Conservation (phyloP, 2,329 filamentous ascomycete species). For the Diaporthe humulicola region DNA sequence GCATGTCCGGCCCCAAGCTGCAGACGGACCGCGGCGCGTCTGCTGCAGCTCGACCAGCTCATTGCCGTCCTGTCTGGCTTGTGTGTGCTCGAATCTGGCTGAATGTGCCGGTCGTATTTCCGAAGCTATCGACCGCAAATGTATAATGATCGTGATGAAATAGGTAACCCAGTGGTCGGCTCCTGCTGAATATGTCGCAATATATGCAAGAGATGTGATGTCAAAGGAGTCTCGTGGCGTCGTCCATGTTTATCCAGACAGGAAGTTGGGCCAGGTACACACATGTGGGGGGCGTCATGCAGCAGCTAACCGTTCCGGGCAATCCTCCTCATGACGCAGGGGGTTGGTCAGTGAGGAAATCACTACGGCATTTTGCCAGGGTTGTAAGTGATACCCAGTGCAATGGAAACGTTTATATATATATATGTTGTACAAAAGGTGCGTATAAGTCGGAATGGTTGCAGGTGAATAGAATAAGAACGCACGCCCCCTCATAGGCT, state of each 20-base stretch:
- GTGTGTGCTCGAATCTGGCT: not conserved
- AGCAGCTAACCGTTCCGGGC: slow-evolving; percentile 2
- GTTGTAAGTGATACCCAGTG: not conserved
- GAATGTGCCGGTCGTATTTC: not conserved
- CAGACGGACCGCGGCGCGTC: not conserved
- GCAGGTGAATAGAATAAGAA: not conserved
- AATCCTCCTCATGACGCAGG: not conserved
- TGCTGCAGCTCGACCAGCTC: not conserved
- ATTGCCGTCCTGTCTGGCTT: not conserved
- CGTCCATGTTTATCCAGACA: not conserved
- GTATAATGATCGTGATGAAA: not conserved
- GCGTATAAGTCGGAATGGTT: not conserved
- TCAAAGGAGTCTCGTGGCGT: not conserved
- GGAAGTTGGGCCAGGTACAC: slow-evolving; percentile 5
- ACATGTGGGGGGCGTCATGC: not conserved
- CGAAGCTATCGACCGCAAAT: not conserved
- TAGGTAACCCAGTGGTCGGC: too few relatives aligned
- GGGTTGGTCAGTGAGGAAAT: not conserved
- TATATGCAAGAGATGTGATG: not conserved
- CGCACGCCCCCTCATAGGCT: not conserved
- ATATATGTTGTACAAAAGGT: not conserved
- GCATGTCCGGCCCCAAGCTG: not conserved
- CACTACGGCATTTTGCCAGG: not conserved
- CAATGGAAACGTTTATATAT: not conserved
- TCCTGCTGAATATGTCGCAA: too few relatives aligned